Conservation (phyloP, 495 filamentous ascomycete genomes). For the Durotheca rogersii region DNA sequence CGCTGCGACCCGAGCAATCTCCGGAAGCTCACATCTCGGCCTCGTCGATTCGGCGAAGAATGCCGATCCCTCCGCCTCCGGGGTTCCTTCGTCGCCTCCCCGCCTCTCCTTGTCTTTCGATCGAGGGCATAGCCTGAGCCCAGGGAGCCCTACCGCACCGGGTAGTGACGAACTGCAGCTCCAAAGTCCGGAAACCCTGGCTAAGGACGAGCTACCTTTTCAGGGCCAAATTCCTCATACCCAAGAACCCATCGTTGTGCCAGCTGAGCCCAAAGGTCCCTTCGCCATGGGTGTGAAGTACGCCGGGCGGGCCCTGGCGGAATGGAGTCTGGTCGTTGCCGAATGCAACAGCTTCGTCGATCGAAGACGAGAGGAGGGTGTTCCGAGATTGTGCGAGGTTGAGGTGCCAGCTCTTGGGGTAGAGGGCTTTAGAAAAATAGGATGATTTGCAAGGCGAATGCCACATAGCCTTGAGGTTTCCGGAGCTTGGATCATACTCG, state of each 20-base stretch:
- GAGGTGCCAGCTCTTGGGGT: conserved; percentile 87
- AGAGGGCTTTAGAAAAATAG: conserved; percentile 71
- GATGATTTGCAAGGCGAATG: conserved; percentile 26
- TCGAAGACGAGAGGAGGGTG: conserved; percentile 80
- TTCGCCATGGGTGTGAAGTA: conserved; percentile 60
- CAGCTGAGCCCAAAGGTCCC: conserved; percentile 41
- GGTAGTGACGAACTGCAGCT: conserved; percentile 26
- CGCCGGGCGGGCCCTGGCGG: conserved; percentile 82
- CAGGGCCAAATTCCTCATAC: conserved; percentile 12
- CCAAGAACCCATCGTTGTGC: conserved; percentile 35
- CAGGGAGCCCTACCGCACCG: conserved; percentile 16
- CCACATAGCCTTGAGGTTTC: neutral
- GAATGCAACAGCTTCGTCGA: conserved; percentile 95
- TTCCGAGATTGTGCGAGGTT: conserved; percentile 69
- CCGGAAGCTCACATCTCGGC: conserved; percentile 45
- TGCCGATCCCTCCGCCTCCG: conserved; percentile 30
- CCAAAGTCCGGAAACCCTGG: conserved; percentile 14
- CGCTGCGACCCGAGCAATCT: conserved; percentile 46
- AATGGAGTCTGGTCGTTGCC: conserved; percentile 81
- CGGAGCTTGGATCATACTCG: conserved; percentile 6
- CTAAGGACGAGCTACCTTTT: conserved; percentile 19
- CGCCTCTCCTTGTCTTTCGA: conserved; percentile 20
- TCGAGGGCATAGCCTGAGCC: conserved; percentile 20
- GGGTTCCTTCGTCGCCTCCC: conserved; percentile 17
- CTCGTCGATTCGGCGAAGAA: conserved; percentile 49